phyloP scores from a whole-genome alignment of 2,329 filamentous ascomycete genomes.

The Neofusicoccum umdonicola region DNA sequence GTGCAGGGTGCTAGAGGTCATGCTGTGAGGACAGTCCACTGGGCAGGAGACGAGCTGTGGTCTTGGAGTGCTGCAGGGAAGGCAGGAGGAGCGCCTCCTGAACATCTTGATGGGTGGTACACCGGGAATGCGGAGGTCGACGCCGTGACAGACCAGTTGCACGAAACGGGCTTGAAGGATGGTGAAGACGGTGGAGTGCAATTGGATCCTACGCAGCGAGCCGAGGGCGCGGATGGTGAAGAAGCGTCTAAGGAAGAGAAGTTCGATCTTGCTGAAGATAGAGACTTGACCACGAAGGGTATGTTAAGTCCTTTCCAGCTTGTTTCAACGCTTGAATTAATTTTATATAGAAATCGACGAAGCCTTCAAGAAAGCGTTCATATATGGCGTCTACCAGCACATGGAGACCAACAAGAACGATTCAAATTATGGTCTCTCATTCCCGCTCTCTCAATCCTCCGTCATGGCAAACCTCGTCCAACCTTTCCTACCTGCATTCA shows the following conservation, averaged over 20 bases:
- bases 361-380: slow-evolving; percentile 62
- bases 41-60: slow-evolving; percentile 70
- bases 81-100: slow-evolving; percentile 53
- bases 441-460: slow-evolving; percentile 63
- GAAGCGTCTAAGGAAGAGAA: slow-evolving; percentile 33
- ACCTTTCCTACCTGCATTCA: slow-evolving; percentile 63
- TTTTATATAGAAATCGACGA: slow-evolving; percentile 60
- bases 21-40: slow-evolving; percentile 65
- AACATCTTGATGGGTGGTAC: slow-evolving; percentile 52
- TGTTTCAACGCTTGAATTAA: background rate
- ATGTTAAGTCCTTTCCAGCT: slow-evolving; percentile 17
- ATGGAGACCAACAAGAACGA: slow-evolving; percentile 54
- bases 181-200: slow-evolving; percentile 49
- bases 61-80: slow-evolving; percentile 57
- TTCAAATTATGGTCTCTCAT: slow-evolving; percentile 55
- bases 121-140: slow-evolving; percentile 33
- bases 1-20: slow-evolving; percentile 63
- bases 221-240: slow-evolving; percentile 34
- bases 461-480: slow-evolving; percentile 64
- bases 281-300: slow-evolving; percentile 59
- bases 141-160: slow-evolving; percentile 40
- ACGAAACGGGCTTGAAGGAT: slow-evolving; percentile 42
- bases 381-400: slow-evolving; percentile 61
- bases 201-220: slow-evolving; percentile 29
- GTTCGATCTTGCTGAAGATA: slow-evolving; percentile 38